Percentiles rank a stretch among this genome's conserved stretches.
phyloP scores from a whole-genome alignment of 208 protist genomes.

The Leishmania martiniquensis region DNA sequence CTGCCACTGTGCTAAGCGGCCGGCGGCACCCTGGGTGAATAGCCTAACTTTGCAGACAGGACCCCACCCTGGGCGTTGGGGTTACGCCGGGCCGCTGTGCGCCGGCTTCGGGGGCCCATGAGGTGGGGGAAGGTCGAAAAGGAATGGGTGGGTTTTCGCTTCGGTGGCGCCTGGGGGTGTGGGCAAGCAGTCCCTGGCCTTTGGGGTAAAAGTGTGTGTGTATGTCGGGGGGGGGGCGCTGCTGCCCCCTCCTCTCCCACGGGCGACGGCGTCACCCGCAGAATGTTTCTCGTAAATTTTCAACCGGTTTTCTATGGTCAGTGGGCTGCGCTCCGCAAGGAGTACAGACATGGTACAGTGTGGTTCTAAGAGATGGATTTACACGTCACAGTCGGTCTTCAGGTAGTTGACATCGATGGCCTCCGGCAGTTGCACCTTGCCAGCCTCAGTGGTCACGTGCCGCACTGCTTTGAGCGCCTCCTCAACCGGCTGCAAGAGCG shows the following conservation, averaged over 20 bases:
- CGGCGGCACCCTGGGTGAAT: conserved; percentile 9
- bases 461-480: conserved; percentile 31
- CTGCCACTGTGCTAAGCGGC: conserved; percentile 96
- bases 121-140: neutral
- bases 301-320: conserved; percentile 7
- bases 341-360: neutral
- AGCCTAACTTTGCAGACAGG: too few species aligned
- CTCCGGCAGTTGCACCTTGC: conserved; percentile 70
- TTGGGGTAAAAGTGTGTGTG: neutral
- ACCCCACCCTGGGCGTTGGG: too few species aligned
- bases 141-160: neutral
- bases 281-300: neutral
- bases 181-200: too few species aligned
- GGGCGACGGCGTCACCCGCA: neutral
- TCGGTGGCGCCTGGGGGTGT: too few species aligned
- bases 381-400: conserved; percentile 46
- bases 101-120: too few species aligned
- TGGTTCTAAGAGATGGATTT: neutral
- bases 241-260: too few species aligned
- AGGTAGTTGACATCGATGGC: conserved; percentile 82
- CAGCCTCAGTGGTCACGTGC: conserved; percentile 20
- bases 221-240: neutral
- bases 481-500: conserved; percentile 46
- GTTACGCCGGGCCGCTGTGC: too few species aligned
- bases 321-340: neutral